phyloP scores from a whole-genome alignment of 2,329 filamentous ascomycete species.

The Sporothrix sp. region DNA sequence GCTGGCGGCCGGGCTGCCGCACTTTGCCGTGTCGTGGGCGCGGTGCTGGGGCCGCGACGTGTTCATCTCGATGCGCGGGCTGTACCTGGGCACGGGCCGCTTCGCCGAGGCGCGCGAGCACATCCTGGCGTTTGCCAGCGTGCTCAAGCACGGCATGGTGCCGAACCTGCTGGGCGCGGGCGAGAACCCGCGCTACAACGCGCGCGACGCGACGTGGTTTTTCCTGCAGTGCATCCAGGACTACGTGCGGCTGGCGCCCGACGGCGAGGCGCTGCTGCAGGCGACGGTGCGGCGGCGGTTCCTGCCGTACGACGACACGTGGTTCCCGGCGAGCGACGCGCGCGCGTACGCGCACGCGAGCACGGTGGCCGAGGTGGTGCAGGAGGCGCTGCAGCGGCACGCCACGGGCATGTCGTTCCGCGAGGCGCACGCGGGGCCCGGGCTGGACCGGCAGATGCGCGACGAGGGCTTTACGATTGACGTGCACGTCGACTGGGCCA shows the following conservation, averaged over 20 bases:
- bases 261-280: constrained; percentile 63
- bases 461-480: constrained; percentile 86
- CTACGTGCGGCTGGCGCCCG: constrained; percentile 70
- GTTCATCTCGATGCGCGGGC: constrained; percentile 86
- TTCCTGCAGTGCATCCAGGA: constrained; percentile 95
- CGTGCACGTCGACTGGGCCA: constrained; percentile 83
- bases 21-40: constrained; percentile 90
- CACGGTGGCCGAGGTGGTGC: constrained; percentile 79
- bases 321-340: constrained; percentile 72
- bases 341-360: constrained; percentile 79
- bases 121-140: constrained; percentile 87
- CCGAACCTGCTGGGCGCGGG: constrained; percentile 86
- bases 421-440: constrained; percentile 85
- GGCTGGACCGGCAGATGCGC: constrained; percentile 87
- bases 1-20: constrained; percentile 83
- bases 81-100: constrained; percentile 84
- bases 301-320: constrained; percentile 89
- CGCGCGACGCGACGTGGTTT: constrained; percentile 95
- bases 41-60: constrained; percentile 96
- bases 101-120: constrained; percentile 87
- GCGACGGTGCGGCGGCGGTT: constrained; percentile 76
- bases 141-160: constrained; percentile 97
- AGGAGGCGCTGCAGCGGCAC: constrained; percentile 87
- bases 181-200: constrained; percentile 83
- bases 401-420: constrained; percentile 84